Percentiles rank a stretch among this genome's conserved stretches.
These are phyloP conservation scores for Candida golubevii DNA, from an alignment of 805 yeast species.

Conservation along the genomic window DNA sequence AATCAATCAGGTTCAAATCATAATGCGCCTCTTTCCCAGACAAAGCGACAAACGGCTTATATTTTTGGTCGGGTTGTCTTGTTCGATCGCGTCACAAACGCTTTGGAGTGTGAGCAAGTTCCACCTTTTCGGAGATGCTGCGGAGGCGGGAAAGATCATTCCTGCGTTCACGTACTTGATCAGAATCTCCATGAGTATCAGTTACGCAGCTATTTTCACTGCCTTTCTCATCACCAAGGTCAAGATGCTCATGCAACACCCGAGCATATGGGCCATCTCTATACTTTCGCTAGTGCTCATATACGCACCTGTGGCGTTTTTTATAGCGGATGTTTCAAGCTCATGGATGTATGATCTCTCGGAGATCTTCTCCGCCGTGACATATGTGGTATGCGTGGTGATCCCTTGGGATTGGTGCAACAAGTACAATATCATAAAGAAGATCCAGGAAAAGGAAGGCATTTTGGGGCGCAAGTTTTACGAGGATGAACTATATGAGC, in stretches of 20 bases:
- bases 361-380: slow-evolving; percentile 67
- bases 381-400: slow-evolving; percentile 67
- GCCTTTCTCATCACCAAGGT: slow-evolving; percentile 52
- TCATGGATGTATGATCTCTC: slow-evolving; percentile 72
- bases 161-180: slow-evolving; percentile 74
- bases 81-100: slow-evolving; percentile 53
- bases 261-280: slow-evolving; percentile 51
- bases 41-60: slow-evolving; percentile 63
- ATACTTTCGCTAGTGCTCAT: slow-evolving; percentile 51
- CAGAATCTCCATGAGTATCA: slow-evolving; percentile 64
- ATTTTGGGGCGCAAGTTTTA: slow-evolving; percentile 70
- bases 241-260: slow-evolving; percentile 45
- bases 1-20: slow-evolving; percentile 66
- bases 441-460: slow-evolving; percentile 61
- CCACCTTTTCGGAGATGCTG: slow-evolving; percentile 30
- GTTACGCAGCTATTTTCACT: slow-evolving; percentile 61
- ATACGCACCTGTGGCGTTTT: slow-evolving; percentile 61
- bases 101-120: slow-evolving; percentile 70
- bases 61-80: slow-evolving; percentile 51
- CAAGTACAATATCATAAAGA: slow-evolving; percentile 53
- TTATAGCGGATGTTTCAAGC: slow-evolving; percentile 71
- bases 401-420: slow-evolving; percentile 87
- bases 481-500: slow-evolving; percentile 56
- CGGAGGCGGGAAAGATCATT: slow-evolving; percentile 50
- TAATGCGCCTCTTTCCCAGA: slow-evolving; percentile 63